phyloP scores from a whole-genome alignment of 2,329 filamentous ascomycete species.

The Bipolaris sorokiniana region DNA sequence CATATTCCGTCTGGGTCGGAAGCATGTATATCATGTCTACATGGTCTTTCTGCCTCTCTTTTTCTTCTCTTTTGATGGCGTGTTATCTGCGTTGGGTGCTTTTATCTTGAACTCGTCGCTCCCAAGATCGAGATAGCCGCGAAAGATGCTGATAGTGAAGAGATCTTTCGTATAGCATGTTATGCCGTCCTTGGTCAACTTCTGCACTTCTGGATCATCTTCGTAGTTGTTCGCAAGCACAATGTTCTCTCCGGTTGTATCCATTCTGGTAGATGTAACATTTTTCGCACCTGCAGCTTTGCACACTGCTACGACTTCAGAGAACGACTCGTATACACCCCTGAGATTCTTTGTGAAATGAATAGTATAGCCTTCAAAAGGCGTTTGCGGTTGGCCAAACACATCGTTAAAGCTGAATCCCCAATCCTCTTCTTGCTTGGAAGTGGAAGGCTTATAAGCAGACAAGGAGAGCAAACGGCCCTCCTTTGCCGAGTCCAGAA shows the following conservation, averaged over 20 bases:
- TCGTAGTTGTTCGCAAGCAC: slow-evolving; percentile 48
- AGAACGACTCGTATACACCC: slow-evolving; percentile 41
- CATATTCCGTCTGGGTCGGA: not conserved
- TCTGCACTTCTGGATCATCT: slow-evolving; percentile 45
- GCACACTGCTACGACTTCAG: slow-evolving; percentile 49
- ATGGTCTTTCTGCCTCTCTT: slow-evolving; percentile 24
- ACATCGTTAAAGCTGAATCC: slow-evolving; percentile 44
- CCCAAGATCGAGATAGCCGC: slow-evolving; percentile 50
- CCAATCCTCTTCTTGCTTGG: slow-evolving; percentile 49
- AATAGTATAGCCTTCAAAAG: slow-evolving; percentile 57
- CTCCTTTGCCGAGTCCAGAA: slow-evolving; percentile 48
- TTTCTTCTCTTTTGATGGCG: slow-evolving; percentile 18
- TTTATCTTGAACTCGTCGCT: slow-evolving; percentile 49
- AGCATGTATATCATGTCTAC: not conserved
- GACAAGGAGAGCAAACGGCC: slow-evolving; percentile 45
- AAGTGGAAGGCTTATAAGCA: slow-evolving; percentile 43
- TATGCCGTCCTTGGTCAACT: slow-evolving; percentile 42
- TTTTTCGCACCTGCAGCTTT: slow-evolving; percentile 48
- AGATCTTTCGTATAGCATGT: slow-evolving; percentile 53
- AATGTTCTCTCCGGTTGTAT: slow-evolving; percentile 35
- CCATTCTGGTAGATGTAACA: slow-evolving; percentile 34
- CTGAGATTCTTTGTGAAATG: slow-evolving; percentile 56
- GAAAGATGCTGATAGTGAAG: slow-evolving; percentile 52
- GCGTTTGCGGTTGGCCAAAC: slow-evolving; percentile 42
- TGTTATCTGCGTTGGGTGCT: slow-evolving; percentile 2